Conservation (phyloP, 768 basidiomycete genomes). For the Tremella yokohamensis region DNA sequence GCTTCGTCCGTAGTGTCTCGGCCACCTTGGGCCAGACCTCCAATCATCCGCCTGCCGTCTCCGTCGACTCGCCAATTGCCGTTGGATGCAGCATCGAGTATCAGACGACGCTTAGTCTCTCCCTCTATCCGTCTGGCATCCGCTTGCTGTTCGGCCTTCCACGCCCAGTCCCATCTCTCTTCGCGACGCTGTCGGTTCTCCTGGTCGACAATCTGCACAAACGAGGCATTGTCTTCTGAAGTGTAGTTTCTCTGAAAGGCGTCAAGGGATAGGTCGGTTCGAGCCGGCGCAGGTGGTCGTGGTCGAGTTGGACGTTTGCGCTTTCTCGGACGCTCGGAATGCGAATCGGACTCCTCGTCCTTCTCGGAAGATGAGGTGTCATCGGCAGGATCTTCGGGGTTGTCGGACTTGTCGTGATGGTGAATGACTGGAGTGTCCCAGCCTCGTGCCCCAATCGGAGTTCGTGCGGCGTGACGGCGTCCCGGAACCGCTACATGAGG, state of each 20-base stretch:
- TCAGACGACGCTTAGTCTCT: conserved; percentile 41
- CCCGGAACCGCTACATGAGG: conserved; percentile 43
- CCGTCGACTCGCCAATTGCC: conserved; percentile 43
- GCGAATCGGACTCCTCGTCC: conserved; percentile 12
- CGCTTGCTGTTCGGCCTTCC: conserved; percentile 81
- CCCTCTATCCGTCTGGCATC: conserved; percentile 53
- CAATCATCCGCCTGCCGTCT: conserved; percentile 42
- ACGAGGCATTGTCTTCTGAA: conserved; percentile 95
- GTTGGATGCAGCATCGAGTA: conserved; percentile 38
- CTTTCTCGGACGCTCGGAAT: conserved; percentile 13
- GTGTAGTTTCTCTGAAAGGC: conserved; percentile 87
- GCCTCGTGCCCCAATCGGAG: conserved; percentile 43
- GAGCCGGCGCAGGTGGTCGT: conserved; percentile 32
- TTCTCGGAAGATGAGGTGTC: not conserved
- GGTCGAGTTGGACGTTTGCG: conserved; percentile 25
- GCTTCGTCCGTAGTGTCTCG: conserved; percentile 63
- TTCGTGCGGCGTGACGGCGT: conserved; percentile 22
- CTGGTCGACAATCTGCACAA: conserved; percentile 86
- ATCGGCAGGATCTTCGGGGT: conserved; percentile 17
- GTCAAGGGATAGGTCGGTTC: conserved; percentile 68
- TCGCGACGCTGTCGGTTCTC: conserved; percentile 73
- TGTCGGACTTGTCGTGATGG: conserved; percentile 19
- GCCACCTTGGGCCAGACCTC: conserved; percentile 57
- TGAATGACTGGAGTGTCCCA: conserved; percentile 43
- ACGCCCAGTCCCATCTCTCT: conserved; percentile 87